Evolutionary conservation across 2,329 filamentous ascomycete genomes (phyloP), one percentile per base, ranked within the genome.

Genomic region (Trichoderma asperellum): DNA sequence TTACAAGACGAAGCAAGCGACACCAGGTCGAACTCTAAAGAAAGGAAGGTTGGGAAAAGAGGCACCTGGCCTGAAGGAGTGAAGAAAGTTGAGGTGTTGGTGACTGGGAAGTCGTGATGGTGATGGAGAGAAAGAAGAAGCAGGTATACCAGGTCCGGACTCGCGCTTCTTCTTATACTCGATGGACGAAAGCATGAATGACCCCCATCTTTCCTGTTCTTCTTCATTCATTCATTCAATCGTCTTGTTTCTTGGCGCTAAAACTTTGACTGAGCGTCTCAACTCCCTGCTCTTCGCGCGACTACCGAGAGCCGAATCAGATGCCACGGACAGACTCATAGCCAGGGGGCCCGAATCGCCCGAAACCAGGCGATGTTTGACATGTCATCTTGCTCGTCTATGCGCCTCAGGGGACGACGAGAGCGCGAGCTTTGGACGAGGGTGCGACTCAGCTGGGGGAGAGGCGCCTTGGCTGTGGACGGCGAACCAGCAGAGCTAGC

Each of bases 1-100:
- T 49, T 24, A 49, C 37, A 63, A 58, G 43, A 59, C 52, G 56
- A 40, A 59, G 68, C 67, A 60, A 71, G 57, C 68, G 72, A 73
- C 72, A 47, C 72, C 72, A 58, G 72, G 72, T 70, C 72, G 68
- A 56, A 62, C 43, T 68, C 56, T 43, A 29, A 64, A 34, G 60
- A 64, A 69, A 71, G 55, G 35, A 49, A 70, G 65, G 65, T 59
- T 47, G 56, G 65, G 68, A 70, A 70, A 70, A 62, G 57, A 37
- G 68, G 63, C 68, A n/a, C 68, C 68, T 56, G 68, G 68, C 68
- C 68, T 68, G 55, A 49, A 63, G 37, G n/a, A 55, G 49, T 40
- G 34, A 40, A 29, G 58, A 37, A 59, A 32, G 55, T 63, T 52
- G 27, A 53, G 34, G 52, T 52, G 61, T 43, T 43, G 62, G 59